These are phyloP conservation scores for Bonia amplexicaulis DNA, from an alignment of 176 grass and related monocot genomes.

Conservation along the genomic window DNA sequence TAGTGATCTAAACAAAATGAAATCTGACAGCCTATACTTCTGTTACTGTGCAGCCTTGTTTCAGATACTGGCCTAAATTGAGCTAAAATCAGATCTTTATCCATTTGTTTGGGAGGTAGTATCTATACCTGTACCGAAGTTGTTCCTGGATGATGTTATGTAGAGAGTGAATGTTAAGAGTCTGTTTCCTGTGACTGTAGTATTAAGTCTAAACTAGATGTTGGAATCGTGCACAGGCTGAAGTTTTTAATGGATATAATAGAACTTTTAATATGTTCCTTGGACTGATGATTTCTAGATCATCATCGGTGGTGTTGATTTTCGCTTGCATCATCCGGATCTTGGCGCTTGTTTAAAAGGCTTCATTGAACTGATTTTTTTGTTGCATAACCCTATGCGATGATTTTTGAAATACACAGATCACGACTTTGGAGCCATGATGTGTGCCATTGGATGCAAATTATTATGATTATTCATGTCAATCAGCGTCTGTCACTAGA, in stretches of 20 bases:
- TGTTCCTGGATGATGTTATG: slow-evolving; percentile 16
- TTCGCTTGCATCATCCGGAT: not conserved
- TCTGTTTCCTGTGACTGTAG: not conserved
- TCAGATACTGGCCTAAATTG: slow-evolving; percentile 48
- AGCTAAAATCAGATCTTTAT: not conserved
- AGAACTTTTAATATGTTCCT: not conserved
- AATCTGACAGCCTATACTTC: not conserved
- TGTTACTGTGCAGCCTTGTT: slow-evolving; percentile 51
- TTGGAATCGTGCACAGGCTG: slow-evolving; percentile 12
- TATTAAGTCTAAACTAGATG: not conserved
- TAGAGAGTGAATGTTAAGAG: not conserved
- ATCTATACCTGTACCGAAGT: slow-evolving; percentile 14
- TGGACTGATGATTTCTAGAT: not conserved
- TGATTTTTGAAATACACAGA: not conserved
- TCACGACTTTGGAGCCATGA: not conserved
- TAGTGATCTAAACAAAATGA: not conserved
- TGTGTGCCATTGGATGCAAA: not conserved
- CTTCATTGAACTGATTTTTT: not conserved
- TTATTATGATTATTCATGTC: not conserved
- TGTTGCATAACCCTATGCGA: not conserved
- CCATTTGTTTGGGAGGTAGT: slow-evolving; percentile 16
- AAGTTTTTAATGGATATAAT: slow-evolving; percentile 11
- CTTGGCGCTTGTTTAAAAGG: not conserved
- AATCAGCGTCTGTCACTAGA: not conserved
- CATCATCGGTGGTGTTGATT: not conserved